Base-by-base conservation (phyloP, 2,329 filamentous ascomycete genomes). In the Talaromyces sp. region DNA sequence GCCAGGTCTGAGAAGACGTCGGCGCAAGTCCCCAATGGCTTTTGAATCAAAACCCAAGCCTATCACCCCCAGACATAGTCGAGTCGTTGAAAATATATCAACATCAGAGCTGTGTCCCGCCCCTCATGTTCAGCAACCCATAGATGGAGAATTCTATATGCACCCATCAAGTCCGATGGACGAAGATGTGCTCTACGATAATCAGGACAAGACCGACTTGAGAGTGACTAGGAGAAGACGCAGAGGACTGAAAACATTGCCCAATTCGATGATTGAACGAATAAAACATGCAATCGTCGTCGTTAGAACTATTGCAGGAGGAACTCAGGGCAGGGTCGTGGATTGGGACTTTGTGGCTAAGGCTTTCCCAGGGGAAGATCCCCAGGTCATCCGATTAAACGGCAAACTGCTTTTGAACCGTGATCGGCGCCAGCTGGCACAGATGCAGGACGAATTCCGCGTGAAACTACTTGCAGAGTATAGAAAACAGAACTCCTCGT, bases 401-500 rank as follows among this genome's bases (percentile, higher is more conserved):
- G 78, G 74, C 60, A 73, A 68, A 57, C 62, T 61, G 2, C 63
- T 79, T 19, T 63, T 73, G 17, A 69, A 63, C 39, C 73, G 67
- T 58, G 69, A 76, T 54, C 67, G 73, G 17, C 59, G 74, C 28
- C 72, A 77, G 41, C 66, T 80, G 28, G 65, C 70, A 2, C 75
- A 76, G 58, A 71, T 80, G 67, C 75, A 78, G 55, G 68, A 68
- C 25, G 74, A 78, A 57, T 78, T 81, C 60, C 77, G 79, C 56
- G 71, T 75, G 43, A 70, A 69, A 37, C 80, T 76, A 59, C 63
- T 77, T 11, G 70, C 75, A 41, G 79, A 77, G 2, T 79, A 81
- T 56, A 71, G 71, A 35, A 70, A 70, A 7, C 68, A 69, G 6
- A 63, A 73, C 45, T 37, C 52, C 40, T 40, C 52, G n/a, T 72